A percentile compares a stretch with the other conserved stretches of the same genome.
These are phyloP conservation scores for Pouteria glomerata DNA, from an alignment of 148 eudicot genomes.

Conservation along the genomic window DNA sequence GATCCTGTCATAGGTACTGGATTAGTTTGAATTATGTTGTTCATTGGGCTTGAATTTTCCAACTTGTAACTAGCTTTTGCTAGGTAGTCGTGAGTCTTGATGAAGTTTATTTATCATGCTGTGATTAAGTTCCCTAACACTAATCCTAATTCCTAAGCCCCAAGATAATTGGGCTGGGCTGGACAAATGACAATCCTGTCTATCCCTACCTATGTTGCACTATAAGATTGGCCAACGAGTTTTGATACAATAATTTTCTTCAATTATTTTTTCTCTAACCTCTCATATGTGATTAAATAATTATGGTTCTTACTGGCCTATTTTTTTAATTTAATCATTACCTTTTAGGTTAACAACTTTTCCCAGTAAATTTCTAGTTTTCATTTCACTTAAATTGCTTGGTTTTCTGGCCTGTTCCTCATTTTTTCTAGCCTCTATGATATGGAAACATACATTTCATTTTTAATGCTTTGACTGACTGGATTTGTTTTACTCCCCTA, in stretches of 20 bases:
- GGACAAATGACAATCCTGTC: no score
- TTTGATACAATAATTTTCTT: no score
- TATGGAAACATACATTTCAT: background rate
- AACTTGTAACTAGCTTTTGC: no score
- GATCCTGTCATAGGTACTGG: no score
- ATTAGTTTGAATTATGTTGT: no score
- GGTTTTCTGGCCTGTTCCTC: background rate
- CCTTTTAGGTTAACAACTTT: background rate
- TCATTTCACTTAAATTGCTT: no score
- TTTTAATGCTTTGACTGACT: background rate
- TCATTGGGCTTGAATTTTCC: no score
- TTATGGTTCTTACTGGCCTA: background rate
- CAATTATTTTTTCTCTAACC: background rate
- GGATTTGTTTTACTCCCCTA: background rate
- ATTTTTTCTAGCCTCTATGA: background rate
- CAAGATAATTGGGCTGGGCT: no score
- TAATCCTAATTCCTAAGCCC: no score
- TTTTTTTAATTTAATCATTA: background rate
- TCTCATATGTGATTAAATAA: background rate
- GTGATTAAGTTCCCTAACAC: no score
- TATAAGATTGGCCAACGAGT: background rate
- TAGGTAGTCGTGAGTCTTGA: no score
- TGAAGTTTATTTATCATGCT: no score
- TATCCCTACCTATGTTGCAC: background rate
- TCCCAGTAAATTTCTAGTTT: background rate